Base-by-base conservation (phyloP, 345 rosid species). In the Ceriops zippeliana region DNA sequence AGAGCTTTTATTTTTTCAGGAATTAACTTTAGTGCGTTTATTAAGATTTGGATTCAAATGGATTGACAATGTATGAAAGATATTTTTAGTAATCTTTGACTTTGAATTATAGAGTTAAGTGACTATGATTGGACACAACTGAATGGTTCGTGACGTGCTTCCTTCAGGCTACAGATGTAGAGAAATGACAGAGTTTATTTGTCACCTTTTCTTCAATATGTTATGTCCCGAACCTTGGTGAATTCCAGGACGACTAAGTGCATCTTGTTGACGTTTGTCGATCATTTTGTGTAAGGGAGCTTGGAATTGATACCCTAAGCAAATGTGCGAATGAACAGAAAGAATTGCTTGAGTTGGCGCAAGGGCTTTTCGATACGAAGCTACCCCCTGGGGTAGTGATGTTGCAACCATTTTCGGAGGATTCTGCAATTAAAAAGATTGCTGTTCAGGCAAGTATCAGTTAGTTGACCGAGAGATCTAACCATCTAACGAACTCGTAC, bases 361-460 rank as follows among this genome's bases (percentile, higher is more conserved):
- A 88, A 78, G 83, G 88, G 20, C 80, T 93, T 92, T 93, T 93
- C 58, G 98, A 93, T 75, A 87, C 96, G 16, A 85, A 85, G 83
- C 75, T 90, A 67, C 98, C 98, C 27, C 86, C 87, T 54, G 97
- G 98, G 74, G 91, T 89, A 49, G 69, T 54, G 61, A 86, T 81
- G 78, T 81, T 93, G 76, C 96, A 93, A 77, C 97, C 97, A 28
- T 93, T 93, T 80, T 67, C 95, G 1, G 95, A 93, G 66, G 95
- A 84, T 61, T 89, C 97, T 54, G 84, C 91, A 16, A 83, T 89
- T 35, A 86, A 88, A 78, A 93, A 90, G 81, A 80, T 90, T 46
- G 83, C 82, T 22, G 96, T 90, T 71, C 79, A 77, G 96, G 97
- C 84, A 78, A 74, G 76, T 70, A 47, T 26, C 30, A 5, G 52